Base-by-base conservation (phyloP, 2,329 filamentous ascomycete genomes). In the Aphanoascus verrucosus region DNA sequence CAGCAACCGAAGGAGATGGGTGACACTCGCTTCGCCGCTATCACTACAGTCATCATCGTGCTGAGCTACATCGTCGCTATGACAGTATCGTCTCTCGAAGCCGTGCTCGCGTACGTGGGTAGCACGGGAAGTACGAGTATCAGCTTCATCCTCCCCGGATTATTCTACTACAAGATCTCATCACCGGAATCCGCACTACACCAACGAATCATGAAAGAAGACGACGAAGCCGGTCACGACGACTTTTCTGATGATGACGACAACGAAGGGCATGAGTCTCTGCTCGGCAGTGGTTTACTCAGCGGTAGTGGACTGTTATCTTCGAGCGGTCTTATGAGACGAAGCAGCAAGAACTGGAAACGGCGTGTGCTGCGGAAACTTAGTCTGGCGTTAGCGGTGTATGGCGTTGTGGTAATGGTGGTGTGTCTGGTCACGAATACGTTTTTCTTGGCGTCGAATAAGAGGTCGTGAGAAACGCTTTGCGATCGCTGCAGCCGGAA, bases 111-210 rank as follows among this genome's bases (percentile, higher is more conserved):
- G 0, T 98, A 96, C 61, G 93, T 98, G 9, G 93, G 93, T 37
- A 89, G 85, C 62, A 98, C 93, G 0, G 93, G 93, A 51, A 91
- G 85, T 49, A 98, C 93, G 0, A 88, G 88, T 57, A 98, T 98
- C 63, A 94, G 88, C 57, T 98, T 98, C 67, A 97, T 98, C 59
- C 77, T 98, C 0, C 93, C 93, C 0, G 93, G 93, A 0, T 72
- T 98, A 3, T 98, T 98, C 69, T 98, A 97, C 70, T 98, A 97
- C 73, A 97, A 97, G 71, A 97, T 98, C 56, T 94, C 88, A 11
- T 83, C 88, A 20, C 93, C 93, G 0, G 85, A 95, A 53, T 91
- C 87, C 43, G 79, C 84, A 28, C 82, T 91, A 58, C 89, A 96
- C 62, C 91, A 95, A 66, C 81, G 85, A 12, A 74, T 97, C 8